Conservation (phyloP, 2,329 filamentous ascomycete genomes). For the Ophiostoma perfectum region DNA sequence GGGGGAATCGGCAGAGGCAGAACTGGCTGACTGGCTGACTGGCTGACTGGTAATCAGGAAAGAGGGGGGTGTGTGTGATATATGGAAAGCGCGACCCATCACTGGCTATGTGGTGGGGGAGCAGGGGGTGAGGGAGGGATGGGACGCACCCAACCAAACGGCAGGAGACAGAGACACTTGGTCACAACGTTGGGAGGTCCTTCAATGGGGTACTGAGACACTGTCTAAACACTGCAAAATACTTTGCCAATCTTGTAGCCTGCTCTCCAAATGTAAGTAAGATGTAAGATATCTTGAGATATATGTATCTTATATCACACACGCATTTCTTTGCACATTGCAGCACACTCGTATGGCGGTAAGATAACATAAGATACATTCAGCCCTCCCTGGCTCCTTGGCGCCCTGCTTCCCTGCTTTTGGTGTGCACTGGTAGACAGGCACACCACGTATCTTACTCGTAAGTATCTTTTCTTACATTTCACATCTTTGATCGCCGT, state of each 20-base stretch:
- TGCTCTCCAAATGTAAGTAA: too few relatives aligned
- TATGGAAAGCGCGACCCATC: slow-evolving; percentile 18
- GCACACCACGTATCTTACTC: not conserved
- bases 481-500: not conserved
- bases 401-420: slow-evolving; percentile 16
- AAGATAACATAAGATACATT: too few relatives aligned
- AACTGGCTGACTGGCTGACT: not conserved
- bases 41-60: not conserved
- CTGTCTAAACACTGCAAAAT: too few relatives aligned
- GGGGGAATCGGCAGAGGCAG: slow-evolving; percentile 14
- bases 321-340: too few relatives aligned
- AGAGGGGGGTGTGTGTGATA: slow-evolving; percentile 21
- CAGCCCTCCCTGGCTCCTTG: slow-evolving; percentile 10
- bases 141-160: slow-evolving; percentile 3
- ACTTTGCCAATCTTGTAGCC: too few relatives aligned
- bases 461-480: not conserved
- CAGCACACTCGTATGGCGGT: too few relatives aligned
- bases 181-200: not conserved
- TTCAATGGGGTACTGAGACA: not conserved
- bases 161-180: slow-evolving; percentile 1
- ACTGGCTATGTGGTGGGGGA: slow-evolving; percentile 17
- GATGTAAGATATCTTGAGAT: too few relatives aligned
- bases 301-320: not conserved
- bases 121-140: not conserved
- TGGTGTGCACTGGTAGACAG: not conserved